A percentile compares a stretch with the other conserved stretches of the same genome.
phyloP scores from a whole-genome alignment of 1,284 basidiomycete species.

The Puccinia horiana region DNA sequence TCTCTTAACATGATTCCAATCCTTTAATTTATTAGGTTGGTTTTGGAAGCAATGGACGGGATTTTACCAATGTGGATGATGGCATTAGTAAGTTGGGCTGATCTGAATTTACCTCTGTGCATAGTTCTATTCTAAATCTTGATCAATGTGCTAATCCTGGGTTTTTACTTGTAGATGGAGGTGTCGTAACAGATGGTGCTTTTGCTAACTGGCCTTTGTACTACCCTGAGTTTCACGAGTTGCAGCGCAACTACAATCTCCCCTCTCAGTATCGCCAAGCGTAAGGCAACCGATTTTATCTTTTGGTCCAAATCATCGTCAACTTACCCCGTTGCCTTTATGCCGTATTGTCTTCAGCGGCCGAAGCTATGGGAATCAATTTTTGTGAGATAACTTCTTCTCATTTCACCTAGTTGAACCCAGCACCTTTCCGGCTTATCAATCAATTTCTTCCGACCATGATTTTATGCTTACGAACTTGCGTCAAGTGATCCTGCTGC shows the following conservation, averaged over 20 bases:
- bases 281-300: not conserved
- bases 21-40: conserved; percentile 25
- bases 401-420: not conserved
- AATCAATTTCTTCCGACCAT: not conserved
- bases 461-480: not conserved
- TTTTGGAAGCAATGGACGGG: conserved; percentile 33
- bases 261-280: conserved; percentile 19
- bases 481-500: not conserved
- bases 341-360: not conserved
- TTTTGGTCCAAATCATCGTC: not conserved
- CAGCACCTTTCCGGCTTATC: not conserved
- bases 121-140: no score
- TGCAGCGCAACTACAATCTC: conserved; percentile 45
- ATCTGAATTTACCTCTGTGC: no score
- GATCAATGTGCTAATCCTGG: not conserved
- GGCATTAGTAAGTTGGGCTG: conserved; percentile 10
- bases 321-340: not conserved
- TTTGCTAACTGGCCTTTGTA: conserved; percentile 39
- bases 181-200: conserved; percentile 29
- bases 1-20: no score
- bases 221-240: conserved; percentile 39
- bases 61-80: conserved; percentile 20
- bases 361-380: conserved; percentile 43
- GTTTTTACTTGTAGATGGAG: conserved; percentile 1
- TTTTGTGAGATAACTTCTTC: conserved; percentile 14